Percentiles rank a stretch among this genome's conserved stretches.
These are phyloP conservation scores for Ophiostoma triangulosporum DNA, from an alignment of 2,329 filamentous ascomycete genomes.

Conservation along the genomic window DNA sequence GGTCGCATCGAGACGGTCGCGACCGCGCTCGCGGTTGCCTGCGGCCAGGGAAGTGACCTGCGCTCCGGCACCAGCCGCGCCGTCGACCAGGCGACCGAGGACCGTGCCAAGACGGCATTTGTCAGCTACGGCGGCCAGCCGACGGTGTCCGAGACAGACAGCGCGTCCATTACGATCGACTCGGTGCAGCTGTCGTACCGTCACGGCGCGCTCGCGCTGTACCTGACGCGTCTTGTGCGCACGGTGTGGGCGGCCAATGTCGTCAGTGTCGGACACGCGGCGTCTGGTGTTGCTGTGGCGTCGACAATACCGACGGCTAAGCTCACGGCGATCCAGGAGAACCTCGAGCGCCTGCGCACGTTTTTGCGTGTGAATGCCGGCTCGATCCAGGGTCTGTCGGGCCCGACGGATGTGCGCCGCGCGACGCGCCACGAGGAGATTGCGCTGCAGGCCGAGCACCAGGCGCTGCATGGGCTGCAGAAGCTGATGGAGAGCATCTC, in stretches of 20 bases:
- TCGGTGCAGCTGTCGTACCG: slow-evolving; percentile 77
- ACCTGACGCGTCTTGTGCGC: slow-evolving; percentile 75
- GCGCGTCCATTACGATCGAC: slow-evolving; percentile 60
- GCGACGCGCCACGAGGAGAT: slow-evolving; percentile 83
- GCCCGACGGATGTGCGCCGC: slow-evolving; percentile 69
- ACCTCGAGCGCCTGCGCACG: slow-evolving; percentile 61
- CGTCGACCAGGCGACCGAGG: slow-evolving; percentile 73
- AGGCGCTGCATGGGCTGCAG: slow-evolving; percentile 75
- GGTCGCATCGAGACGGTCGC: slow-evolving; percentile 81
- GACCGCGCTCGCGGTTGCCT: slow-evolving; percentile 85
- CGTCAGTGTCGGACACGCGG: slow-evolving; percentile 56
- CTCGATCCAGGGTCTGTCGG: slow-evolving; percentile 88
- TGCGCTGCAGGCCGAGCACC: slow-evolving; percentile 84
- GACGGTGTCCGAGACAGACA: slow-evolving; percentile 63
- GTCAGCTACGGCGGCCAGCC: slow-evolving; percentile 88
- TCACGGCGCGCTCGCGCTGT: slow-evolving; percentile 77
- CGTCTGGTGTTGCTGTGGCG: slow-evolving; percentile 46
- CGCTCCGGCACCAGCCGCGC: slow-evolving; percentile 59
- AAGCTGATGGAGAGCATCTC: slow-evolving; percentile 81
- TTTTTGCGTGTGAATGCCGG: slow-evolving; percentile 81
- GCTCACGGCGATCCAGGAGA: slow-evolving; percentile 63
- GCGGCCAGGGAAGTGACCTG: slow-evolving; percentile 74
- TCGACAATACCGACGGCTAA: slow-evolving; percentile 57
- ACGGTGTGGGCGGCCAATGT: slow-evolving; percentile 77
- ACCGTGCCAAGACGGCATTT: slow-evolving; percentile 74